phyloP scores from a whole-genome alignment of 2,329 filamentous ascomycete species.

The Hansfordia pulvinata region DNA sequence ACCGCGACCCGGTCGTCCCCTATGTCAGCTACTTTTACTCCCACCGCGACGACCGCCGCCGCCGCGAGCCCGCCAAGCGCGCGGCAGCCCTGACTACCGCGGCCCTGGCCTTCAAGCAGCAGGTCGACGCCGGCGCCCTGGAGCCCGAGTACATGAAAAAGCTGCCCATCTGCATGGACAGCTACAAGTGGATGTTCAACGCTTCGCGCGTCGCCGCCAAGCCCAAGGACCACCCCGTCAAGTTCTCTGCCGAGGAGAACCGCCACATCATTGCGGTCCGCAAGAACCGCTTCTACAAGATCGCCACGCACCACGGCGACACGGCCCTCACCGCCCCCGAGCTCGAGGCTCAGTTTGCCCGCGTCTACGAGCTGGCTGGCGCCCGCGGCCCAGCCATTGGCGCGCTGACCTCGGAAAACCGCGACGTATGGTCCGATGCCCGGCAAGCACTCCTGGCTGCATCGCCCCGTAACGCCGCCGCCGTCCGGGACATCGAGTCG shows the following conservation, averaged over 20 bases:
- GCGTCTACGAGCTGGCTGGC: constrained; percentile 67
- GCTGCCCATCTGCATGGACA: constrained; percentile 94
- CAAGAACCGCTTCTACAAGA: constrained; percentile 97
- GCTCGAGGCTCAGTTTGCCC: constrained; percentile 78
- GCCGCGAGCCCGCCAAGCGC: constrained; percentile 80
- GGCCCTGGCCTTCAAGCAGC: constrained; percentile 84
- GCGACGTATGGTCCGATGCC: constrained; percentile 83
- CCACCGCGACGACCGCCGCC: constrained; percentile 80
- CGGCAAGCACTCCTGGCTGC: constrained; percentile 62
- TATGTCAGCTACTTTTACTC: constrained; percentile 99
- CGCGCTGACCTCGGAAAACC: constrained; percentile 78
- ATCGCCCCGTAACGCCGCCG: constrained; percentile 64
- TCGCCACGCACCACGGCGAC: constrained; percentile 67
- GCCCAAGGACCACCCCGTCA: constrained; percentile 70
- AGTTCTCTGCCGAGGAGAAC: constrained; percentile 62
- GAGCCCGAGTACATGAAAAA: constrained; percentile 99
- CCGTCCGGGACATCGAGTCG: constrained; percentile 73
- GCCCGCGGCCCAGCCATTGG: constrained; percentile 65
- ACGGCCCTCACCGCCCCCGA: constrained; percentile 79
- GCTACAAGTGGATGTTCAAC: constrained; percentile 99
- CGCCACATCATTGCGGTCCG: constrained; percentile 82
- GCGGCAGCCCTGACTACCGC: constrained; percentile 82
- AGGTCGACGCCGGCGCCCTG: constrained; percentile 68
- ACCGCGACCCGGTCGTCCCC: constrained; percentile 90
- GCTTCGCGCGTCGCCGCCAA: constrained; percentile 71